A percentile compares a stretch with the other conserved stretches of the same genome.
phyloP scores from a whole-genome alignment of 2,329 filamentous ascomycete species.

The Aureobasidium namibiae region DNA sequence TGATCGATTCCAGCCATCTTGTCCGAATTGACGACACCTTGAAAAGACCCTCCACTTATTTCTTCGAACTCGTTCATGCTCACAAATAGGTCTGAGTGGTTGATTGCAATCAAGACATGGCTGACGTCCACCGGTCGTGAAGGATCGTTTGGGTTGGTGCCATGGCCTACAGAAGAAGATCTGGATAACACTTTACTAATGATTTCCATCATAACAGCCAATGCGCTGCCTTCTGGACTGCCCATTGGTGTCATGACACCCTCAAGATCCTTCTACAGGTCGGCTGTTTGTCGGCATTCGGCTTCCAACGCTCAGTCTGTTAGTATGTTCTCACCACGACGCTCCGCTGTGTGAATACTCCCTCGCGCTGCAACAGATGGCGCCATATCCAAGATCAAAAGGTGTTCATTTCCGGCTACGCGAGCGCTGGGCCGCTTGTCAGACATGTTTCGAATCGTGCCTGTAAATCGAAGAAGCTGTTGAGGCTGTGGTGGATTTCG shows the following conservation, averaged over 20 bases:
- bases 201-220: conserved; percentile 82
- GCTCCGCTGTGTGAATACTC: conserved; percentile 60
- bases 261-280: conserved; percentile 60
- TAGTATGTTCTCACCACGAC: conserved; percentile 59
- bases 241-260: conserved; percentile 84
- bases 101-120: conserved; percentile 29
- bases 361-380: conserved; percentile 45
- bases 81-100: conserved; percentile 31
- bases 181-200: conserved; percentile 74
- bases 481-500: background rate
- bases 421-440: background rate
- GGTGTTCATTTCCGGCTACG: too few relatives aligned
- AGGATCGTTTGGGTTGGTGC: conserved; percentile 61
- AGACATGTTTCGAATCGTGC: background rate
- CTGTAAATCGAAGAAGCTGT: background rate
- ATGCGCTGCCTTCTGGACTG: conserved; percentile 69
- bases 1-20: conserved; percentile 46
- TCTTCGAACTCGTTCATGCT: conserved; percentile 25
- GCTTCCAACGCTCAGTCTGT: conserved; percentile 64
- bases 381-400: too few relatives aligned
- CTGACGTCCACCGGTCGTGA: conserved; percentile 45
- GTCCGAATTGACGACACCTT: conserved; percentile 41
- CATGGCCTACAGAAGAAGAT: conserved; percentile 68
- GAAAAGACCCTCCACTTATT: conserved; percentile 49
- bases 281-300: conserved; percentile 47